Conservation (phyloP, 768 basidiomycete genomes). For the Trametes punicea region DNA sequence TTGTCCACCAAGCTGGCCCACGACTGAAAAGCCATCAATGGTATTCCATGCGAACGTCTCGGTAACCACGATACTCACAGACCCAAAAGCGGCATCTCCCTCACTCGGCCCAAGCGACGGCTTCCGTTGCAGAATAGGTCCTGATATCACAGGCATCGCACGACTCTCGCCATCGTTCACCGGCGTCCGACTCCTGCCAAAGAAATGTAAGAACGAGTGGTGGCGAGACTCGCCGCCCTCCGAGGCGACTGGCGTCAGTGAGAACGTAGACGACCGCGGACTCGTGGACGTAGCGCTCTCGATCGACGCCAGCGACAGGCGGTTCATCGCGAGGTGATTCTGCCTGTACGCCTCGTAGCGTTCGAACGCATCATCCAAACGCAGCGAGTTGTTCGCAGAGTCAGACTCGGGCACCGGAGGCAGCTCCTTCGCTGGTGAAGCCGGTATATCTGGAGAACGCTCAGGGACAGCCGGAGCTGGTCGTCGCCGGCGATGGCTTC, state of each 20-base stretch:
- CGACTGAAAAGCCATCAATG: conserved; percentile 44
- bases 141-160: conserved; percentile 58
- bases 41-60: background rate
- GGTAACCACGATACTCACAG: conserved; percentile 38
- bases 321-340: conserved; percentile 42
- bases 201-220: conserved; percentile 58
- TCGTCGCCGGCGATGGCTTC: conserved; percentile 37
- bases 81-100: conserved; percentile 64
- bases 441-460: conserved; percentile 26
- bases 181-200: conserved; percentile 56
- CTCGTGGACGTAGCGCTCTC: conserved; percentile 38
- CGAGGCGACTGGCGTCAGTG: conserved; percentile 29
- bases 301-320: conserved; percentile 63
- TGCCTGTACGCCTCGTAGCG: conserved; percentile 84
- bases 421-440: conserved; percentile 44
- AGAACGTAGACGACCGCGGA: conserved; percentile 14
- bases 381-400: conserved; percentile 20
- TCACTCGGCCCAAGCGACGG: conserved; percentile 38
- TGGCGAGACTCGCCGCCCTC: conserved; percentile 35
- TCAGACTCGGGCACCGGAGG: conserved; percentile 45
- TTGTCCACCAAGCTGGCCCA: conserved; percentile 93
- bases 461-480: conserved; percentile 51
- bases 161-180: conserved; percentile 43
- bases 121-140: conserved; percentile 48
- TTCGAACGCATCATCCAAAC: conserved; percentile 82